phyloP scores from a whole-genome alignment of 2,329 filamentous ascomycete genomes.

The Sclerotiophoma versabilis region DNA sequence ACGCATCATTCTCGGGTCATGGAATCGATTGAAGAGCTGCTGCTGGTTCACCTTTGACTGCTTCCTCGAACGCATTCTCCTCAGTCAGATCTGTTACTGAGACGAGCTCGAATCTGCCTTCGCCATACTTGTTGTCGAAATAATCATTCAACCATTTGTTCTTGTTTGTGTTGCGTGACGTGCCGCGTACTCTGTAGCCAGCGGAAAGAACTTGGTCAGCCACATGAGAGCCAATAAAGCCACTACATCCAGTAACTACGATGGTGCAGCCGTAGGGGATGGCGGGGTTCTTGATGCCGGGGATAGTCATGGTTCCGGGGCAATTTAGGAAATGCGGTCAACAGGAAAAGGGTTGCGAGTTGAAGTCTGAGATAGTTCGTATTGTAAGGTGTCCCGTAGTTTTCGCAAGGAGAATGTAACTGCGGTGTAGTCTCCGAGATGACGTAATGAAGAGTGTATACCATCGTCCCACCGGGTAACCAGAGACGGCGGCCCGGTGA shows the following conservation, averaged over 20 bases:
- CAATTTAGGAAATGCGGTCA: neutral
- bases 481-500: neutral
- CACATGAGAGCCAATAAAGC: conserved; percentile 44
- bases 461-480: conserved; percentile 3
- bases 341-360: neutral
- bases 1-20: neutral
- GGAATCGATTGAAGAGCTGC: neutral
- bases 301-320: neutral
- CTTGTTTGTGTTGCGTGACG: conserved; percentile 40
- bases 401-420: neutral
- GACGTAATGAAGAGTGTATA: conserved; percentile 7
- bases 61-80: conserved; percentile 36
- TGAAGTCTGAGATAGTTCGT: neutral
- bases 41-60: conserved; percentile 34
- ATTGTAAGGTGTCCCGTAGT: neutral
- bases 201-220: conserved; percentile 39
- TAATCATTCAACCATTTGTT: conserved; percentile 39
- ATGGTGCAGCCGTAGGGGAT: conserved; percentile 36
- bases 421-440: conserved; percentile 9
- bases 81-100: conserved; percentile 38
- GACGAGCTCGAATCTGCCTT: conserved; percentile 37
- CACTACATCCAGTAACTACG: conserved; percentile 48
- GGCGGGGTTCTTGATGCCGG: conserved; percentile 24
- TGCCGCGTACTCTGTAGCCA: conserved; percentile 48
- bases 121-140: conserved; percentile 35